phyloP scores from a whole-genome alignment of 2,329 filamentous ascomycete species.

The Chaetomium globosum region DNA sequence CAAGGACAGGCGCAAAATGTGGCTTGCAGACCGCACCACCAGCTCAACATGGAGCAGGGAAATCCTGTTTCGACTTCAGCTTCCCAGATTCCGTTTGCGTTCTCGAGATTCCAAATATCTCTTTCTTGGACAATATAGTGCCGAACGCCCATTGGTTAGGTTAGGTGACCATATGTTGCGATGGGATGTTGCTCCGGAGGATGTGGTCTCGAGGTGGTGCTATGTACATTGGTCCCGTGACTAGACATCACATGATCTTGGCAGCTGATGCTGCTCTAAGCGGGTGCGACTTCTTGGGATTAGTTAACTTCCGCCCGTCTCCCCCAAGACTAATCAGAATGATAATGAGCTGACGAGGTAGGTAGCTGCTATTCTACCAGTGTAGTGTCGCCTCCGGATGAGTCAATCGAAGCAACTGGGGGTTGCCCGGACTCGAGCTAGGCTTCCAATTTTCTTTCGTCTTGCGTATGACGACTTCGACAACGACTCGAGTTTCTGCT shows the following conservation, averaged over 20 bases:
- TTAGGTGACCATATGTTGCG: not conserved
- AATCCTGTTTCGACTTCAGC: not conserved
- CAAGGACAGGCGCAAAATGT: not conserved
- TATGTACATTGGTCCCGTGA: conserved; percentile 10
- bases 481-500: not conserved
- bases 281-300: not conserved
- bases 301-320: not conserved
- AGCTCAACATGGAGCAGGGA: not conserved
- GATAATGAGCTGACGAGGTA: not conserved
- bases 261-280: conserved; percentile 18
- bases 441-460: not conserved
- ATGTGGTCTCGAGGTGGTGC: too few relatives aligned
- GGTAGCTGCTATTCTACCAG: not conserved
- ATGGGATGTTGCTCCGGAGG: not conserved
- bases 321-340: not conserved
- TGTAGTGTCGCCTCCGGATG: not conserved
- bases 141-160: not conserved
- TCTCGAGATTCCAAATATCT: not conserved
- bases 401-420: conserved; percentile 7
- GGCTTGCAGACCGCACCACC: conserved; percentile 1
- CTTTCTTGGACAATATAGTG: not conserved
- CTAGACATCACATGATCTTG: conserved; percentile 22
- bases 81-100: not conserved
- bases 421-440: not conserved
- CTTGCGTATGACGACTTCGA: not conserved